These are phyloP conservation scores for Sclerotinia glacialis DNA, from an alignment of 2,329 filamentous ascomycete genomes.

Conservation along the genomic window DNA sequence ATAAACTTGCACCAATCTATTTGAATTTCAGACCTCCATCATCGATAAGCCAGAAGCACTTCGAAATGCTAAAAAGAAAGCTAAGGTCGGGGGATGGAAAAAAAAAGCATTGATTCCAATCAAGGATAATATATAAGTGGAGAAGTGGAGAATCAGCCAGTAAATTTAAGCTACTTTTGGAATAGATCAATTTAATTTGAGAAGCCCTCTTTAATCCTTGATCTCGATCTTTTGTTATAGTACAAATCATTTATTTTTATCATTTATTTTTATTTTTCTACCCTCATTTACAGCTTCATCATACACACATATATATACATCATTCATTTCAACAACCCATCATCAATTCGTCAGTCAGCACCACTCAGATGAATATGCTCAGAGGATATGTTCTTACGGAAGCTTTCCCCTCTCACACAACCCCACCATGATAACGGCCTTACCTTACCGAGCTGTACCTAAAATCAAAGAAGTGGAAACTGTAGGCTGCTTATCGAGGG, in stretches of 20 bases:
- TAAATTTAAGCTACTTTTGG: background rate
- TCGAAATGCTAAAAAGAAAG: background rate
- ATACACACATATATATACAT: too few relatives aligned
- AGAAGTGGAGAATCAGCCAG: background rate
- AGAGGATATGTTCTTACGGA: background rate
- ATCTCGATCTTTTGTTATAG: too few relatives aligned
- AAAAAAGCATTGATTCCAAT: background rate
- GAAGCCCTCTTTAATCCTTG: too few relatives aligned
- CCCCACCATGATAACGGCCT: background rate
- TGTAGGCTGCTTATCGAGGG: background rate
- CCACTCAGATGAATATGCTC: background rate
- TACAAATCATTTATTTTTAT: too few relatives aligned
- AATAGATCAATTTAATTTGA: background rate
- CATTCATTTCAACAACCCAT: background rate
- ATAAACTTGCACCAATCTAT: background rate
- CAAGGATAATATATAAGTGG: background rate
- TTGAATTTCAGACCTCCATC: constrained; percentile 1
- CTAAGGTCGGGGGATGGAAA: background rate
- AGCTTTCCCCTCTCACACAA: background rate
- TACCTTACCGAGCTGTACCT: background rate
- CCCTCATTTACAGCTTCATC: background rate
- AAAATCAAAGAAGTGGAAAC: background rate
- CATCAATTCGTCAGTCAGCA: background rate
- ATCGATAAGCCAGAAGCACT: background rate
- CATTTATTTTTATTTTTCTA: background rate